phyloP scores from a whole-genome alignment of 345 rosid species.

The Eutrema yunnanense region DNA sequence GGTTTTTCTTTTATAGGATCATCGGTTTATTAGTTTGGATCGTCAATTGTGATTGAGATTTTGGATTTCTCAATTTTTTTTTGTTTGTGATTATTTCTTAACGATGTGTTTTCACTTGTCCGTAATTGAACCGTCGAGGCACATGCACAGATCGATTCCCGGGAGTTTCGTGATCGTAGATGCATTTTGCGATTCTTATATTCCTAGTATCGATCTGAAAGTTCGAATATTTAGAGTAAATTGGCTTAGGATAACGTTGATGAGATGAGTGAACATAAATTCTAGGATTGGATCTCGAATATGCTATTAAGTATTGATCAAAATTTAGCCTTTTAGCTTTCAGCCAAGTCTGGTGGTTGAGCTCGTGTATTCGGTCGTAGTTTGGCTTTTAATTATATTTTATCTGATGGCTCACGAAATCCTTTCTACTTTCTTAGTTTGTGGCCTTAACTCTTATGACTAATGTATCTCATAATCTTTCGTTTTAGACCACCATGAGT shows the following conservation, averaged over 20 bases:
- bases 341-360: neutral
- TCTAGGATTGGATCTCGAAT: neutral
- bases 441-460: neutral
- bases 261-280: neutral
- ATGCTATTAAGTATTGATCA: neutral
- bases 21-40: conserved; percentile 4
- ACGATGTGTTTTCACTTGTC: neutral
- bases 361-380: neutral
- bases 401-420: neutral
- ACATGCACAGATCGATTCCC: conserved; percentile 16
- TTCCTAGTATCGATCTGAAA: conserved; percentile 11
- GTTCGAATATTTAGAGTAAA: neutral
- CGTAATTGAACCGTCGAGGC: neutral
- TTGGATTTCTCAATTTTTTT: neutral
- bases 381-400: neutral
- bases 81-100: neutral
- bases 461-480: neutral
- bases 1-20: conserved; percentile 1
- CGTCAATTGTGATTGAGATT: conserved; percentile 3
- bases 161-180: neutral
- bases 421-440: neutral
- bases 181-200: neutral
- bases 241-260: neutral
- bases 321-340: neutral
- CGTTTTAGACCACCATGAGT: conserved; percentile 49